A percentile compares a stretch with the other conserved stretches of the same genome.
Evolutionary conservation across 805 yeast species (phyloP).

Genomic region (Barnettozyma botsteinii): DNA sequence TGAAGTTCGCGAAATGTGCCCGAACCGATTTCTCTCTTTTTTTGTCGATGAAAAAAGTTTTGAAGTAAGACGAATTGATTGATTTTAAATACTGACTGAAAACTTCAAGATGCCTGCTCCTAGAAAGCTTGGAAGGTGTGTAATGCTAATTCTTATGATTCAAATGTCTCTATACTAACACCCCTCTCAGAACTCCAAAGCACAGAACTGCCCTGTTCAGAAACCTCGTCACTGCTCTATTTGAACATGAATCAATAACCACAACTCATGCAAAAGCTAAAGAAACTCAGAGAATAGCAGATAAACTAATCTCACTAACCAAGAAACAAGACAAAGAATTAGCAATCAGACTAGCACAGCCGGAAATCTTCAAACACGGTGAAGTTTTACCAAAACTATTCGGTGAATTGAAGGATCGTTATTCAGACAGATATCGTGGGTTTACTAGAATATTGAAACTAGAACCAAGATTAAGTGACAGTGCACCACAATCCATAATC

Average conservation of each 20-base stretch:
- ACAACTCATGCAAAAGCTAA: constrained; percentile 76
- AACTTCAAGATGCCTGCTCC: constrained; percentile 25
- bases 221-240: constrained; percentile 59
- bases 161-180: constrained; percentile 4
- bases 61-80: background rate
- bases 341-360: constrained; percentile 31
- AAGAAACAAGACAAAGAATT: constrained; percentile 31
- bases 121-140: constrained; percentile 21
- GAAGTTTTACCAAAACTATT: constrained; percentile 58
- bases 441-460: constrained; percentile 79
- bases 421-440: constrained; percentile 62
- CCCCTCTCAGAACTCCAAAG: constrained; percentile 17
- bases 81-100: no score
- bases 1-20: background rate
- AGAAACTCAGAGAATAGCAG: constrained; percentile 58
- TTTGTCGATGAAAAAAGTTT: background rate
- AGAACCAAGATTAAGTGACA: constrained; percentile 85
- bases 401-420: constrained; percentile 59
- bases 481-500: constrained; percentile 81
- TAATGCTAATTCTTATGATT: background rate
- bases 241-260: constrained; percentile 64
- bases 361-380: constrained; percentile 43
- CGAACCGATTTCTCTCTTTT: background rate
- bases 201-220: constrained; percentile 43
- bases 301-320: constrained; percentile 56